Evolutionary conservation across 768 basidiomycete genomes (phyloP).

Genomic region (Rhodosporidiobolus sp.): DNA sequence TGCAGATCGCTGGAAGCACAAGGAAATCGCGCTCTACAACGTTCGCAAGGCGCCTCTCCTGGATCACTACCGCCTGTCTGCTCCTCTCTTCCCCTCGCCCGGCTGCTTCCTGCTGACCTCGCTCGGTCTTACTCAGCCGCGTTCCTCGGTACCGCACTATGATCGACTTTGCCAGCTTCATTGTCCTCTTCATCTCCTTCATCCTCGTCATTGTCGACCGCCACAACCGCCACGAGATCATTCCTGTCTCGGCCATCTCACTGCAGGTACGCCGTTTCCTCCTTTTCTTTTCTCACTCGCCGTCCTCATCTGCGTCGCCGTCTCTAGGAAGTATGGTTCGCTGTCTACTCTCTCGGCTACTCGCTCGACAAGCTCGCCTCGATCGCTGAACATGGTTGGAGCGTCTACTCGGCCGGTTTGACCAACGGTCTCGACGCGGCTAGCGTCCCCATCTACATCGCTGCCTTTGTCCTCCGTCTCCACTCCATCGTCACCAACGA

Average conservation of each 20-base stretch:
- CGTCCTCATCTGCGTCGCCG: too few relatives aligned
- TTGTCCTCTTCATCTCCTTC: constrained; percentile 38
- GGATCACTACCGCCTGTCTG: constrained; percentile 39
- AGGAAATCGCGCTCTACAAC: constrained; percentile 51
- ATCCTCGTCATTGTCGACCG: constrained; percentile 38
- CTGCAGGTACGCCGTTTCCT: too few relatives aligned
- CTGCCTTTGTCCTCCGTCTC: constrained; percentile 26
- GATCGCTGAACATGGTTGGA: constrained; percentile 38
- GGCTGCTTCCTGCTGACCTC: too few relatives aligned
- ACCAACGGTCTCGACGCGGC: constrained; percentile 31
- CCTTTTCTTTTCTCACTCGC: too few relatives aligned
- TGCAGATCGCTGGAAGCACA: constrained; percentile 52
- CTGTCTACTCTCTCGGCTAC: constrained; percentile 40
- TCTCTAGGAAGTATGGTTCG: constrained; percentile 35
- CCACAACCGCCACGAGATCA: constrained; percentile 16
- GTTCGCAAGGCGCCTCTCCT: constrained; percentile 50
- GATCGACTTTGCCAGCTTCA: constrained; percentile 31
- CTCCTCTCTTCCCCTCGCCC: neutral
- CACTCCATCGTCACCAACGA: constrained; percentile 21
- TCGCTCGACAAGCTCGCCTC: constrained; percentile 36
- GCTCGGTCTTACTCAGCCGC: constrained; percentile 9
- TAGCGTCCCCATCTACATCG: constrained; percentile 35
- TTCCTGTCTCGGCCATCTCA: constrained; percentile 17
- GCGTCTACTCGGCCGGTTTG: constrained; percentile 25
- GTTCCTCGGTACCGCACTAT: constrained; percentile 34